A percentile compares a stretch with the other conserved stretches of the same genome.
These are phyloP conservation scores for Leishmania gerbilli DNA, from an alignment of 208 protist genomes.

Conservation along the genomic window DNA sequence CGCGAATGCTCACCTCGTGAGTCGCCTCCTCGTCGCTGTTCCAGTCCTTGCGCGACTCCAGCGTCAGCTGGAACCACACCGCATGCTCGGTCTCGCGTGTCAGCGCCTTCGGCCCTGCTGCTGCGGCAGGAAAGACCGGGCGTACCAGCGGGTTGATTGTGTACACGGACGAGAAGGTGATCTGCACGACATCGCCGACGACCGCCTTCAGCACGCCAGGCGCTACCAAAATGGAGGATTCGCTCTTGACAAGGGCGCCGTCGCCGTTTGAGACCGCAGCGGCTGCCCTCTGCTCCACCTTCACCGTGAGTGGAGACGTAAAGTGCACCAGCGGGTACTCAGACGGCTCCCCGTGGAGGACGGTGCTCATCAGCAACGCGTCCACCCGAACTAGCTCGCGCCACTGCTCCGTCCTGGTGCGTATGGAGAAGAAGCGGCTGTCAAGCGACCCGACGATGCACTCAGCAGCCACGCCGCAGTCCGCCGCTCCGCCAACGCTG, in stretches of 20 bases:
- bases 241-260: neutral
- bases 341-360: slow-evolving; percentile 21
- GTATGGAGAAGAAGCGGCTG: slow-evolving; percentile 14
- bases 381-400: slow-evolving; percentile 32
- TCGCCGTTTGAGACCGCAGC: slow-evolving; percentile 4
- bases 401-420: slow-evolving; percentile 25
- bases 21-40: slow-evolving; percentile 44
- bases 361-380: slow-evolving; percentile 17
- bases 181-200: slow-evolving; percentile 38
- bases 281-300: slow-evolving; percentile 10
- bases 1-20: slow-evolving; percentile 58
- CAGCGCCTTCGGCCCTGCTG: neutral
- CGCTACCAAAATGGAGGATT: neutral
- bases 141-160: slow-evolving; percentile 36
- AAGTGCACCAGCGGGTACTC: slow-evolving; percentile 33
- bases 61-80: slow-evolving; percentile 35
- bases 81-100: neutral
- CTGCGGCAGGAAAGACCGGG: neutral
- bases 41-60: slow-evolving; percentile 83
- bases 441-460: slow-evolving; percentile 17
- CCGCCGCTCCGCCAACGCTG: neutral
- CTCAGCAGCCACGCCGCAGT: slow-evolving; percentile 3
- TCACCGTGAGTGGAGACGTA: slow-evolving; percentile 16
- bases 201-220: slow-evolving; percentile 15
- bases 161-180: slow-evolving; percentile 33